Conservation (phyloP, 495 filamentous ascomycete species). For the Cryomyces minteri region DNA sequence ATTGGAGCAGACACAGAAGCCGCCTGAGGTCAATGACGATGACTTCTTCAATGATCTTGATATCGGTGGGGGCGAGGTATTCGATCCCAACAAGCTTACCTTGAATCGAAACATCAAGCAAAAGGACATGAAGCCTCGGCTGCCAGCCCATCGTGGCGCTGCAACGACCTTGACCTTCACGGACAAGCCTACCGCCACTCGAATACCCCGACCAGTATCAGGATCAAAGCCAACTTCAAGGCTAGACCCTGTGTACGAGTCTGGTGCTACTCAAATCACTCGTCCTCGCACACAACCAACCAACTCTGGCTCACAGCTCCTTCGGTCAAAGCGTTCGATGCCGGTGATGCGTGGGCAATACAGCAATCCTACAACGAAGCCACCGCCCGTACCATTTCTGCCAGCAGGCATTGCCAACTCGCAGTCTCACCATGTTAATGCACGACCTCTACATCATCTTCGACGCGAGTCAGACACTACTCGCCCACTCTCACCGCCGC, state of each 20-base stretch:
- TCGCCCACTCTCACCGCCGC: conserved; percentile 32
- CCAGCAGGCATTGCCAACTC: conserved; percentile 55
- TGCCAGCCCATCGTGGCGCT: conserved; percentile 36
- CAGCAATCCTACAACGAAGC: conserved; percentile 19
- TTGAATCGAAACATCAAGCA: conserved; percentile 90
- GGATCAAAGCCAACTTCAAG: conserved; percentile 49
- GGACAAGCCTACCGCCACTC: conserved; percentile 37
- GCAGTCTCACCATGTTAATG: conserved; percentile 58
- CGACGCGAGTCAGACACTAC: conserved; percentile 52
- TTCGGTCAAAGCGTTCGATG: conserved; percentile 76
- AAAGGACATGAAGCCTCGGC: conserved; percentile 35
- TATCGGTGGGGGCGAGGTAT: conserved; percentile 63
- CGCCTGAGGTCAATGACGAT: conserved; percentile 25
- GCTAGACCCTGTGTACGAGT: conserved; percentile 85
- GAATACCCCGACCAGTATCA: conserved; percentile 36
- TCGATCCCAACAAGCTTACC: conserved; percentile 59
- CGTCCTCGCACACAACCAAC: conserved; percentile 48
- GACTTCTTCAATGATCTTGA: conserved; percentile 77
- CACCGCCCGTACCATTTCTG: conserved; percentile 55
- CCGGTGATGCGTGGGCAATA: conserved; percentile 48
- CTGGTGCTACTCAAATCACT: conserved; percentile 53
- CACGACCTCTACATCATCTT: conserved; percentile 28
- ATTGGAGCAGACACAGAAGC: conserved; percentile 6
- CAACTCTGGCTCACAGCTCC: conserved; percentile 51
- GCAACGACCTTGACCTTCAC: conserved; percentile 83